phyloP scores from a whole-genome alignment of 2,329 filamentous ascomycete species.

The Aspergillus costaricaensis region DNA sequence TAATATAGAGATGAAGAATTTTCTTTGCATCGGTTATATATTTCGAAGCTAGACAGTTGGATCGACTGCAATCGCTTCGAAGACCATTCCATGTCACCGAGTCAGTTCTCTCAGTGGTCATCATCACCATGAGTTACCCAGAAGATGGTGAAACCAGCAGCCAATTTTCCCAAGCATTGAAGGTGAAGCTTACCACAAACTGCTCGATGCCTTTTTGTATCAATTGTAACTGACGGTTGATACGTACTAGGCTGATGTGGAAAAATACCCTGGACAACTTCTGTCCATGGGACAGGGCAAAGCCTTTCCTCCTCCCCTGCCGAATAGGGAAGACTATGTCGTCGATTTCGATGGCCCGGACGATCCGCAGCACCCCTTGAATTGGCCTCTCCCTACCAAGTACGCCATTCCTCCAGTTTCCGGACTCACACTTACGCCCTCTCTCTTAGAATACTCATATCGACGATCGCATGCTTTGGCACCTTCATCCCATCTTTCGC shows the following conservation, averaged over 20 bases:
- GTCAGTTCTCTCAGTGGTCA: no score
- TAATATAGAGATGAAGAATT: no score
- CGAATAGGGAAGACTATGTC: constrained; percentile 52
- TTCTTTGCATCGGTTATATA: no score
- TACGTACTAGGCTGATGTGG: not conserved
- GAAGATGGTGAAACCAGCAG: not conserved
- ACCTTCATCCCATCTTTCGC: constrained; percentile 54
- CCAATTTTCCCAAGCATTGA: not conserved
- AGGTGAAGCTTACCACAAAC: not conserved
- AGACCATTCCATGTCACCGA: no score
- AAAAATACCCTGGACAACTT: not conserved
- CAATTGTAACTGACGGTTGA: not conserved
- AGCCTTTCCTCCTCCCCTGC: constrained; percentile 49
- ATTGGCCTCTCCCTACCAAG: constrained; percentile 53
- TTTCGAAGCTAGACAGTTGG: no score
- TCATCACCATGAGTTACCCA: not conserved
- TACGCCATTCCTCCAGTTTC: constrained; percentile 16
- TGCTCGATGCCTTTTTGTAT: no score
- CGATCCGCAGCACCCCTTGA: constrained; percentile 54
- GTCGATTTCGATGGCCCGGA: constrained; percentile 54
- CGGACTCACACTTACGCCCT: not conserved
- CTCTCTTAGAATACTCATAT: constrained; percentile 22
- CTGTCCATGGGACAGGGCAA: constrained; percentile 39
- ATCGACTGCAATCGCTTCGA: no score
- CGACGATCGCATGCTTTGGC: constrained; percentile 41